Evolutionary conservation across 2,329 filamentous ascomycete genomes (phyloP).

Genomic region (Emergomyces pasteurianus): DNA sequence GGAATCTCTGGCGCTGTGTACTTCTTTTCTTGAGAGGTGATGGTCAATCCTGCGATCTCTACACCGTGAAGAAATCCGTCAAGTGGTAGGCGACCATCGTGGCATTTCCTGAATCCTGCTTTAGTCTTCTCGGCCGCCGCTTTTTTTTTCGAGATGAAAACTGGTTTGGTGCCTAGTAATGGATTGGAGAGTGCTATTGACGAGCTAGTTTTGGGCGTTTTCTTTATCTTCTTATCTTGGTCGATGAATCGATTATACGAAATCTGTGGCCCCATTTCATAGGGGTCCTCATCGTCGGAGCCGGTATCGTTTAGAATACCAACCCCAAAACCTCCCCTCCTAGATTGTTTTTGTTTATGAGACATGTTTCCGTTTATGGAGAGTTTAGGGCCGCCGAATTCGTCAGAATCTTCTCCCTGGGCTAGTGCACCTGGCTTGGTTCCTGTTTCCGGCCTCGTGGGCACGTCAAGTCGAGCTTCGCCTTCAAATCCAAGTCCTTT

Average conservation of each 20-base stretch:
- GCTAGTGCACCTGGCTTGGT: slow-evolving; percentile 17
- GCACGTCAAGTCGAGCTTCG: slow-evolving; percentile 24
- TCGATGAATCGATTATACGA: slow-evolving; percentile 75
- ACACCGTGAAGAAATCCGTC: slow-evolving; percentile 66
- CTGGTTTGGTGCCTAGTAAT: slow-evolving; percentile 52
- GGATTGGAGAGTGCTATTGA: slow-evolving; percentile 49
- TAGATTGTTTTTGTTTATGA: slow-evolving; percentile 43
- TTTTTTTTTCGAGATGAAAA: slow-evolving; percentile 61
- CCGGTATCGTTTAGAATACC: slow-evolving; percentile 85
- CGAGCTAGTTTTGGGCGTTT: slow-evolving; percentile 35
- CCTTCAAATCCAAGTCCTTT: slow-evolving; percentile 37
- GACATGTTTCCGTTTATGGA: slow-evolving; percentile 23
- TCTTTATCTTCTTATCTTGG: slow-evolving; percentile 68
- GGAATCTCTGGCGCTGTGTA: slow-evolving; percentile 34
- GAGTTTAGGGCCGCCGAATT: slow-evolving; percentile 27
- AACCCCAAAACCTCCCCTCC: slow-evolving; percentile 64
- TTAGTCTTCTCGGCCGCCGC: slow-evolving; percentile 29
- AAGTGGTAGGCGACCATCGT: slow-evolving; percentile 69
- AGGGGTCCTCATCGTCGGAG: slow-evolving; percentile 90
- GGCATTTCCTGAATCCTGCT: slow-evolving; percentile 54
- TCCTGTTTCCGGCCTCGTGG: slow-evolving; percentile 6
- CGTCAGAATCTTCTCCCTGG: slow-evolving; percentile 21
- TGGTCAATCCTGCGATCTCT: slow-evolving; percentile 36
- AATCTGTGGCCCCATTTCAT: slow-evolving; percentile 81
- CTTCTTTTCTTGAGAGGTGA: slow-evolving; percentile 33